These are phyloP conservation scores for Mortierella sp. DNA, from an alignment of 371 early-diverging fungal genomes.

Conservation along the genomic window DNA sequence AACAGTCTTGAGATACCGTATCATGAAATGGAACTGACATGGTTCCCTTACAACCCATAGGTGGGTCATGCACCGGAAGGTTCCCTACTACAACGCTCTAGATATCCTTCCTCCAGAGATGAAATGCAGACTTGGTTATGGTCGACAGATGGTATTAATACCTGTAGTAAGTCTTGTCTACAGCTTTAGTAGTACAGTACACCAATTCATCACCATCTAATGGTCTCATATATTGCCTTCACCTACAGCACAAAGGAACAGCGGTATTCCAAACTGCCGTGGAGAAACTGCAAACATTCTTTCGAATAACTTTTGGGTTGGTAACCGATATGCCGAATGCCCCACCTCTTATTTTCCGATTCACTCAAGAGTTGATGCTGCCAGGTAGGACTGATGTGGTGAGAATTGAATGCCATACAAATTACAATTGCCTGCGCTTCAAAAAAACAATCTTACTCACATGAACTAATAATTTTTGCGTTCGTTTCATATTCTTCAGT, in stretches of 20 bases:
- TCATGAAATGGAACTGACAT: neutral
- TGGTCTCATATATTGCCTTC: neutral
- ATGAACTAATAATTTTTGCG: neutral
- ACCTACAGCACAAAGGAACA: neutral
- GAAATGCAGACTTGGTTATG: neutral
- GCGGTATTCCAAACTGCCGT: neutral
- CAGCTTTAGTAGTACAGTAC: neutral
- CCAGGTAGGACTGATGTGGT: conserved; percentile 25
- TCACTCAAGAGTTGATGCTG: conserved; percentile 48
- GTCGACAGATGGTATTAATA: neutral
- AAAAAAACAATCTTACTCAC: neutral
- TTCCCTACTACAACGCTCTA: conserved; percentile 24
- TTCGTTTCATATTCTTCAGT: conserved; percentile 5
- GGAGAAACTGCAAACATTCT: neutral
- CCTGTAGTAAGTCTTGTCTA: conserved; percentile 19
- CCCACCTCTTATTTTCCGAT: conserved; percentile 34
- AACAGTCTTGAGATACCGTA: neutral
- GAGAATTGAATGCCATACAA: neutral
- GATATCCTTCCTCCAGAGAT: conserved; percentile 24
- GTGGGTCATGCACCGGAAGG: conserved; percentile 25
- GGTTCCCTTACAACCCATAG: neutral
- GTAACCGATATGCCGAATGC: conserved; percentile 8
- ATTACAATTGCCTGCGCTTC: neutral
- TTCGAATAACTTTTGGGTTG: neutral
- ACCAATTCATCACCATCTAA: neutral